A percentile compares a stretch with the other conserved stretches of the same genome.
Evolutionary conservation across 345 rosid species (phyloP).

Genomic region (Hibiscus trionum): DNA sequence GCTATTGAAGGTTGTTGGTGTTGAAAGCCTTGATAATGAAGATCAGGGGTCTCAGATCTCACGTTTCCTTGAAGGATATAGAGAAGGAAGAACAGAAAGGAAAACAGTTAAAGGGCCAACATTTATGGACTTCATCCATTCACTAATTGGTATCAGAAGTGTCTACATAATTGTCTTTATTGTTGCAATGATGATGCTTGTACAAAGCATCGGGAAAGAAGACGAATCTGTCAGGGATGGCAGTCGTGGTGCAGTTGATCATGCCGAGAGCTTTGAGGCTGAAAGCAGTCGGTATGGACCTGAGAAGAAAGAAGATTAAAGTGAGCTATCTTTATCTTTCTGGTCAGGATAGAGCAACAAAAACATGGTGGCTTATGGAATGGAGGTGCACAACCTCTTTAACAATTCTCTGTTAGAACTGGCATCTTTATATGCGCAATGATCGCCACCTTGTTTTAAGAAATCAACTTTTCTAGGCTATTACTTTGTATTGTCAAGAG

Average conservation of each 20-base stretch:
- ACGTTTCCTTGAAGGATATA: conserved; percentile 64
- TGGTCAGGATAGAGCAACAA: not conserved
- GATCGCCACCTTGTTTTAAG: not conserved
- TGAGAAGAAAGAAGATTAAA: conserved; percentile 63
- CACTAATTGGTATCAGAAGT: conserved; percentile 54
- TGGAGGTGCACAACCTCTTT: not conserved
- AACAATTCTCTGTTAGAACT: too few relatives aligned
- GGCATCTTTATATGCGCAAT: not conserved
- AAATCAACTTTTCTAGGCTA: not conserved
- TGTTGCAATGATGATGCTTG: conserved; percentile 55
- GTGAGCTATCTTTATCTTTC: not conserved
- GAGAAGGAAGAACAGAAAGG: conserved; percentile 57
- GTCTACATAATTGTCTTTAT: conserved; percentile 64
- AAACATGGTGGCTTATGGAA: too few relatives aligned
- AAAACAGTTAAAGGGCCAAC: conserved; percentile 34
- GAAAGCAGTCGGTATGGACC: conserved; percentile 35
- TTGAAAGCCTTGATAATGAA: conserved; percentile 51
- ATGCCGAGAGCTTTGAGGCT: conserved; percentile 27
- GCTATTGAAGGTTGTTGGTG: conserved; percentile 44
- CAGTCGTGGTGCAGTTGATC: conserved; percentile 29
- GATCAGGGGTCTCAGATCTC: conserved; percentile 77
- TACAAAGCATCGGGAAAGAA: conserved; percentile 35
- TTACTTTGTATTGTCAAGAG: not conserved
- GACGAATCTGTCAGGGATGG: conserved; percentile 54
- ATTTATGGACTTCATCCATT: conserved; percentile 59